phyloP scores from a whole-genome alignment of 768 basidiomycete species.

The Ramaria sp. region DNA sequence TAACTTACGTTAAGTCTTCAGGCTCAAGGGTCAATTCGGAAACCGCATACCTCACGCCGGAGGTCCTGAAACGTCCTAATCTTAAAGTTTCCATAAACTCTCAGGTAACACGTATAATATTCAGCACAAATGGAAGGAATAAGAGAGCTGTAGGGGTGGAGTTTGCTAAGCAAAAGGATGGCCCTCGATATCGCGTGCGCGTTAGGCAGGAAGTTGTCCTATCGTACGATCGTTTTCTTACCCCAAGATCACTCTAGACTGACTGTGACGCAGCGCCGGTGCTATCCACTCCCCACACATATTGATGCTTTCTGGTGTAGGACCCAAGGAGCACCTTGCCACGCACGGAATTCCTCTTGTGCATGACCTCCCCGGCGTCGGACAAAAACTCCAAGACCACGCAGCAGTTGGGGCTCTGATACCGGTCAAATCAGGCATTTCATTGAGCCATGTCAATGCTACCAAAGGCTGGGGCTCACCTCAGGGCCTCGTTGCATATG shows the following conservation, averaged over 20 bases:
- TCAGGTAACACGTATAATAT: slow-evolving; percentile 43
- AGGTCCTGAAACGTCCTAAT: slow-evolving; percentile 55
- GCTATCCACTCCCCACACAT: slow-evolving; percentile 52
- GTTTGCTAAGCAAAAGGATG: slow-evolving; percentile 31
- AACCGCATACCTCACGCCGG: slow-evolving; percentile 52
- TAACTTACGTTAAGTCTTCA: slow-evolving; percentile 20
- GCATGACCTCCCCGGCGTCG: slow-evolving; percentile 16
- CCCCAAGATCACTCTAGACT: not conserved
- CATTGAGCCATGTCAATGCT: not conserved
- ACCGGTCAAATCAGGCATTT: slow-evolving; percentile 15
- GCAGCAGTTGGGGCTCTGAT: slow-evolving; percentile 1
- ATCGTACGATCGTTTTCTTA: slow-evolving; percentile 29
- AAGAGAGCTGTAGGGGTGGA: slow-evolving; percentile 53
- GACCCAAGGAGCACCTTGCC: slow-evolving; percentile 48
- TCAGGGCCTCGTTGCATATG: not conserved
- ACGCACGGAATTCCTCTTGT: slow-evolving; percentile 32
- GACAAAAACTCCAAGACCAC: slow-evolving; percentile 17
- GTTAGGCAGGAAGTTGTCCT: slow-evolving; percentile 52
- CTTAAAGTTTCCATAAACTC: slow-evolving; percentile 49
- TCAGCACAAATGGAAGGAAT: slow-evolving; percentile 27
- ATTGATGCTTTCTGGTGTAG: slow-evolving; percentile 49
- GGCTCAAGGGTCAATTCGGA: slow-evolving; percentile 52
- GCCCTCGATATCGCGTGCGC: slow-evolving; percentile 31
- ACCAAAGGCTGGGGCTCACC: not conserved
- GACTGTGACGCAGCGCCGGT: slow-evolving; percentile 34